These are phyloP conservation scores for Solanum corneliomulleri DNA, from an alignment of 257 asterid genomes.

Conservation along the genomic window DNA sequence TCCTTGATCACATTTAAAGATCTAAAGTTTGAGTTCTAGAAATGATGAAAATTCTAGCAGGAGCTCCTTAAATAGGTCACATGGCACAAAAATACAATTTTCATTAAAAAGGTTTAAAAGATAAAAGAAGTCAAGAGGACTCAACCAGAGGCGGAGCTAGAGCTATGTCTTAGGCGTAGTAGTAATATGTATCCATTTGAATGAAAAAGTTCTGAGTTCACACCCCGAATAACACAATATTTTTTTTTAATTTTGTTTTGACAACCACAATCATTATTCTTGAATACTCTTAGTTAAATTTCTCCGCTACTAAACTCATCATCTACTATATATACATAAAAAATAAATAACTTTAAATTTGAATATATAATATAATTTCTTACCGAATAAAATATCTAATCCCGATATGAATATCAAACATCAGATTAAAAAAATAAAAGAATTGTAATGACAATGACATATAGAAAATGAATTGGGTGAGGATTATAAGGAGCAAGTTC, in stretches of 20 bases:
- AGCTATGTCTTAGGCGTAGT: too few species aligned
- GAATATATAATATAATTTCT: not conserved
- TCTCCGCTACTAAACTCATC: too few species aligned
- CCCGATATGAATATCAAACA: not conserved
- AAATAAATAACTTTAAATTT: not conserved
- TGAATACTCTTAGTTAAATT: too few species aligned
- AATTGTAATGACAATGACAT: not conserved
- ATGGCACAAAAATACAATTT: too few species aligned
- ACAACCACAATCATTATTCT: too few species aligned
- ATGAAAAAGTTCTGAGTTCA: too few species aligned
- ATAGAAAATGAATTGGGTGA: not conserved
- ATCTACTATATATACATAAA: too few species aligned
- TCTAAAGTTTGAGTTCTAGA: not conserved
- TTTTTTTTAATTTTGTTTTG: too few species aligned
- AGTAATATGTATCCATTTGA: too few species aligned
- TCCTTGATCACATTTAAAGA: not conserved
- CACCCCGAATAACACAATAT: too few species aligned
- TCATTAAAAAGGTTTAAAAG: not conserved
- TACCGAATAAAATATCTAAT: not conserved
- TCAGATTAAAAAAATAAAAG: too few species aligned
- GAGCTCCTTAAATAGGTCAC: not conserved
- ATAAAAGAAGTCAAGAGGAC: not conserved
- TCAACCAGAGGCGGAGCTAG: too few species aligned
- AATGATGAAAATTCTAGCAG: fast-evolving
- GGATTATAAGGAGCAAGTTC: not conserved